Base-by-base conservation (phyloP, 2,329 filamentous ascomycete species). In the Alternaria triticimaculans region DNA sequence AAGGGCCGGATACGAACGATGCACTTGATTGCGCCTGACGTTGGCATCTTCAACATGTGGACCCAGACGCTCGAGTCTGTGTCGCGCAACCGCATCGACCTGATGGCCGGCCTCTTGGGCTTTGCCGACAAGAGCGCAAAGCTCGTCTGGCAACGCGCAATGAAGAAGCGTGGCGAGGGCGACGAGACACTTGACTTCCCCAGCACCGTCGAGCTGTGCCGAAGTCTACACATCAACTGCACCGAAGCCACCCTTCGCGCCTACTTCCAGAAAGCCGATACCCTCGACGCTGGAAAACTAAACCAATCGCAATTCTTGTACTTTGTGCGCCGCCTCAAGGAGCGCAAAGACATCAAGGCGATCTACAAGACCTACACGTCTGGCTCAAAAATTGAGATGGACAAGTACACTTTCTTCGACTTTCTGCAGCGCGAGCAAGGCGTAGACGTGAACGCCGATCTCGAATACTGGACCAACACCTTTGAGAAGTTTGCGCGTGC, bases 151-250 rank as follows among this genome's bases (percentile, higher is more conserved):
- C 88, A 90, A 65, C 89, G 87, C 48, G 93, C 96, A 78, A 96
- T 97, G 88, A 84, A 87, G 28, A 90, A 89, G 74, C 86, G 91
- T 60, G 77, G 79, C 3, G 80, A 84, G 6, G 88, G 88, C 26
- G 87, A 90, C 7, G 91, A 94, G 72, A 88, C 87, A 58, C 88
- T 98, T 56, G 90, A 95, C 70, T 88, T 97, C 58, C 85, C 86
- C 15, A 92, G 92, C 11, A 90, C 97, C 28, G 91, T 94, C 76
- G 89, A 90, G 63, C 86, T 98, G 14, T 98, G 96, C 81, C 91
- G 92, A 64, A 94, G 91, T 73, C 84, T 98, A 50, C 94, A 98
- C 78, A 97, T 99, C 73, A 94, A 97, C 79, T 93, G 92, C 73
- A 92, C 93, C 3, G 88, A 90, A 64, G 87, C 88, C 58, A 90